Evolutionary conservation across 1,284 basidiomycete species (phyloP), one percentile per base, ranked within the genome.

Genomic region (Ceratobasidium sp.): DNA sequence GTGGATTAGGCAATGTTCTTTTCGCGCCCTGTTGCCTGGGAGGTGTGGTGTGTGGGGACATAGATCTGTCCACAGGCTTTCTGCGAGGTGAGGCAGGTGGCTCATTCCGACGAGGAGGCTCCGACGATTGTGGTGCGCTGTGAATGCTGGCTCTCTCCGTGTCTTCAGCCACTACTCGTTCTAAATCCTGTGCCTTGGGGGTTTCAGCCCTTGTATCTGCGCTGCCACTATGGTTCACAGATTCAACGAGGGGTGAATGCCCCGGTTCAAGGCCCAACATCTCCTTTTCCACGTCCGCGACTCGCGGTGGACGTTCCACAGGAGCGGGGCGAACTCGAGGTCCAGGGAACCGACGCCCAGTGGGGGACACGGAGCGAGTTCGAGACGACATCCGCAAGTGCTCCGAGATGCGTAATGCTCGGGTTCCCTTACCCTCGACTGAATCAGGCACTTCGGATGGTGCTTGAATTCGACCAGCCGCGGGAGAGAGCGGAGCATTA

Each of bases 361-460:
- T 78, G 27, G 89, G 89, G 31, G 88, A 90, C 27, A 84, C 84
- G 0, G 86, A 86, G 40, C 85, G 83, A 70, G 84, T 79, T 17
- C 88, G 80, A 32, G 85, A 85, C 8, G 84, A 82, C 57, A 83
- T 77, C 57, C 84, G 83, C 12, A 90, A 77, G 72, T 88, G 87
- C 54, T 83, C 82, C 25, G 88, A 78, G 49, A 88, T 82, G 20
- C 87, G 82, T 3, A 83, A 82, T 20, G 87, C 84, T 20, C 83
- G 82, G 62, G 83, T 82, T 35, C 87, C 88, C 75, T 87, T 87
- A 52, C 86, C 86, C 74, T 86, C 84, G 74, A 85, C 82, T 2
- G 79, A 78, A 49, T 83, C 80, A n/a, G 75, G 70, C 32, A 75
- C 67, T 31, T 54, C 69, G 12, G 73, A 67, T 45, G 58, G 40